These are phyloP conservation scores for Umbelopsis isabellina DNA, from an alignment of 192 early-diverging fungal species.

Conservation along the genomic window DNA sequence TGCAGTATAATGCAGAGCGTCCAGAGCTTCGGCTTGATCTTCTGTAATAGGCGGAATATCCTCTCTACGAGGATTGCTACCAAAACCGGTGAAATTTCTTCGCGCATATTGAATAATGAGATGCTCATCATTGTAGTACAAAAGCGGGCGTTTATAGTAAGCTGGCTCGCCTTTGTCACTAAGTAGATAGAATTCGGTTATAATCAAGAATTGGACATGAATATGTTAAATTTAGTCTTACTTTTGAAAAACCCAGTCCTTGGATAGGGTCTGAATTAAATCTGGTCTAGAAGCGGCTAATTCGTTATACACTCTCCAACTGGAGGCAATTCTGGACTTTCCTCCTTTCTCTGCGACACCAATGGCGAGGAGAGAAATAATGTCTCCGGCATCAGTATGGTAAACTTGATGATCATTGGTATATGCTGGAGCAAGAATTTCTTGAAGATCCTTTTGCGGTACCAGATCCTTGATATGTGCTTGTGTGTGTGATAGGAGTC, in stretches of 20 bases:
- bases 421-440: constrained; percentile 34
- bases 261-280: constrained; percentile 29
- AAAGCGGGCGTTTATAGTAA: constrained; percentile 22
- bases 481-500: background rate
- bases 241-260: constrained; percentile 32
- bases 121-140: constrained; percentile 28
- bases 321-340: constrained; percentile 31
- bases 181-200: background rate
- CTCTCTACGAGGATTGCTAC: constrained; percentile 33
- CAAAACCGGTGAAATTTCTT: constrained; percentile 34
- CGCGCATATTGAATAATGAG: constrained; percentile 36
- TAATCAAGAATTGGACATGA: background rate
- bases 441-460: constrained; percentile 23
- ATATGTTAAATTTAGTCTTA: constrained; percentile 1
- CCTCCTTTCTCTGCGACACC: constrained; percentile 34
- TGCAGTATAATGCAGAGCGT: constrained; percentile 29
- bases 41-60: constrained; percentile 32
- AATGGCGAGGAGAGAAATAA: constrained; percentile 33
- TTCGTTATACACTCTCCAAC: constrained; percentile 38
- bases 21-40: constrained; percentile 32
- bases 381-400: constrained; percentile 36
- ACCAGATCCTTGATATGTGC: constrained; percentile 36
- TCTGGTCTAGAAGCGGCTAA: constrained; percentile 28
- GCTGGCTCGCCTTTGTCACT: constrained; percentile 14
- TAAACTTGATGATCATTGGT: constrained; percentile 38